Evolutionary conservation across 2,329 filamentous ascomycete species (phyloP).

Genomic region (Monilinia fructigena): DNA sequence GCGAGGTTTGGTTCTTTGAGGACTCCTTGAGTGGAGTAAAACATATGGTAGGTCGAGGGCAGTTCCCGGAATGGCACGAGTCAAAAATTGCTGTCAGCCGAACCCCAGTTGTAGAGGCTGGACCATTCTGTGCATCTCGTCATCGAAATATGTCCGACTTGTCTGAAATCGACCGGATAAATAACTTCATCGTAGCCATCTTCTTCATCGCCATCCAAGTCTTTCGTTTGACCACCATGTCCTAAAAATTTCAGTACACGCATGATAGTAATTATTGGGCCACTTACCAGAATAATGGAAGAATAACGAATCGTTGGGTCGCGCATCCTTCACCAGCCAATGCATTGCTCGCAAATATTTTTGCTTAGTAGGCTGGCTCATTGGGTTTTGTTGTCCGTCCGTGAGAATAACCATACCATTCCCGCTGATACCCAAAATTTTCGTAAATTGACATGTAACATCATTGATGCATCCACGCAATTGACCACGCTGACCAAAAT

Average conservation of each 20-base stretch:
- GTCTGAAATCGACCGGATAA: conserved; percentile 78
- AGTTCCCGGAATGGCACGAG: conserved; percentile 66
- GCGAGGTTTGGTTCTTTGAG: conserved; percentile 68
- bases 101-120: conserved; percentile 73
- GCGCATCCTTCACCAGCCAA: conserved; percentile 92
- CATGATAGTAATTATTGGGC: conserved; percentile 25
- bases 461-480: conserved; percentile 95
- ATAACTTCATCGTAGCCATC: conserved; percentile 83
- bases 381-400: conserved; percentile 94
- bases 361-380: conserved; percentile 94
- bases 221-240: conserved; percentile 78
- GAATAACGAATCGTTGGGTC: conserved; percentile 90
- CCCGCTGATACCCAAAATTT: conserved; percentile 86
- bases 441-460: conserved; percentile 90
- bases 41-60: conserved; percentile 66
- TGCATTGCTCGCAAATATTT: conserved; percentile 99
- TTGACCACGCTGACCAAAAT: conserved; percentile 89
- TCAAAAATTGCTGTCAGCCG: conserved; percentile 71
- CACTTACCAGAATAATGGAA: conserved; percentile 89
- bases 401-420: conserved; percentile 98
- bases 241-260: conserved; percentile 46
- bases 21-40: conserved; percentile 65
- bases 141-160: conserved; percentile 78
- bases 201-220: conserved; percentile 75
- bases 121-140: conserved; percentile 81